Conservation (phyloP, 768 basidiomycete genomes). For the Serendipita sp. region DNA sequence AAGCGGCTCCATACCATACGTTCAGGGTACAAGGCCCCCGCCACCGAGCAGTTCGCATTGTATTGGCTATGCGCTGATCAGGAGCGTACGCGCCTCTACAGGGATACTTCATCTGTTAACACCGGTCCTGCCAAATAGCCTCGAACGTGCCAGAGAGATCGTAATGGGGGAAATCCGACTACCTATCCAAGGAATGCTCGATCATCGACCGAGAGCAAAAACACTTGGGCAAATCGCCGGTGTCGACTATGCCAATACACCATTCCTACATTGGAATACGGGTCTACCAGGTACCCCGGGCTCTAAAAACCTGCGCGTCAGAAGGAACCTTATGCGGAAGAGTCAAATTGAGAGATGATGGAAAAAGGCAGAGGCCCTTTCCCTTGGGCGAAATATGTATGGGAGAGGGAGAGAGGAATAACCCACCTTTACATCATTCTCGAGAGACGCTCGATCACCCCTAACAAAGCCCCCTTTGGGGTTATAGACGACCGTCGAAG, state of each 20-base stretch:
- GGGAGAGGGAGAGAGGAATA: too few relatives aligned
- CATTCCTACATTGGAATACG: conserved; percentile 70
- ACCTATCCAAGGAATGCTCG: conserved; percentile 77
- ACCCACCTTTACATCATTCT: not conserved
- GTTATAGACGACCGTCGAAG: conserved; percentile 40
- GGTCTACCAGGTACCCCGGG: conserved; percentile 47
- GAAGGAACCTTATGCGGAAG: conserved; percentile 78
- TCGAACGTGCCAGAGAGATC: conserved; percentile 29
- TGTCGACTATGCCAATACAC: conserved; percentile 37
- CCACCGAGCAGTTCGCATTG: conserved; percentile 46
- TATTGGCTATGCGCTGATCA: conserved; percentile 63
- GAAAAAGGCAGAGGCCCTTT: too few relatives aligned
- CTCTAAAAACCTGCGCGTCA: conserved; percentile 50
- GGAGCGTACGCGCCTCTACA: conserved; percentile 29
- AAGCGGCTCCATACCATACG: conserved; percentile 36
- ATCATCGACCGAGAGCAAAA: conserved; percentile 32
- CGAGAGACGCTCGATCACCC: not conserved
- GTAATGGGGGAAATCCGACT: conserved; percentile 84
- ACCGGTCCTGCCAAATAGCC: conserved; percentile 39
- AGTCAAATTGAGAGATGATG: conserved; percentile 32
- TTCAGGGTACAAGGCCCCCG: conserved; percentile 37
- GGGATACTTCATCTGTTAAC: conserved; percentile 58
- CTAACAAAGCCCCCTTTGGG: conserved; percentile 15
- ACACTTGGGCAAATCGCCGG: conserved; percentile 26
- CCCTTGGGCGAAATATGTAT: too few relatives aligned